phyloP scores from a whole-genome alignment of 2,329 filamentous ascomycete genomes.

The Aspergillus sp. region DNA sequence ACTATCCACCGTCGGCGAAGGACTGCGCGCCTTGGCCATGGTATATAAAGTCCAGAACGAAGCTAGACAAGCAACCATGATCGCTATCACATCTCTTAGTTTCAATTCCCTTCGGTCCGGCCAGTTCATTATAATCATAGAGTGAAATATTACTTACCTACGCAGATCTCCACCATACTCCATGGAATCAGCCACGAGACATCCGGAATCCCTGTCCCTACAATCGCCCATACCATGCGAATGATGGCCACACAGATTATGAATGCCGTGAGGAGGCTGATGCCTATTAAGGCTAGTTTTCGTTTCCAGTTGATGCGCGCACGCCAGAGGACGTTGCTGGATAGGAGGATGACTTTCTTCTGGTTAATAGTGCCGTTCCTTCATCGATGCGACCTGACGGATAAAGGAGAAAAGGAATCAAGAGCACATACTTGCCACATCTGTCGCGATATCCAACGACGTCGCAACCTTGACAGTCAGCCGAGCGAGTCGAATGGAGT shows the following conservation, averaged over 20 bases:
- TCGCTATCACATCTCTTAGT: neutral
- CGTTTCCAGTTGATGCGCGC: neutral
- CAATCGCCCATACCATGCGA: neutral
- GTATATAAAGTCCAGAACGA: conserved; percentile 10
- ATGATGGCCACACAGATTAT: conserved; percentile 5
- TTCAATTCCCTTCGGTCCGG: neutral
- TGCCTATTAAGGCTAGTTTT: conserved; percentile 5
- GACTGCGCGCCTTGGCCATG: neutral
- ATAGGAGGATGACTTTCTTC: conserved; percentile 4
- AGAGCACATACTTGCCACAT: conserved; percentile 7
- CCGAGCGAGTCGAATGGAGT: neutral
- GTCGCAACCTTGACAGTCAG: conserved; percentile 1
- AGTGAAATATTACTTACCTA: neutral
- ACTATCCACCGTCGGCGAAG: neutral
- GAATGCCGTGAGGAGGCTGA: conserved; percentile 8
- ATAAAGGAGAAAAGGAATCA: neutral
- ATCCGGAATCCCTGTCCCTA: neutral
- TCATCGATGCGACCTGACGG: neutral
- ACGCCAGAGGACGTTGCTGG: conserved; percentile 6
- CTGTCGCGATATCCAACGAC: conserved; percentile 3
- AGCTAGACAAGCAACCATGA: conserved; percentile 6
- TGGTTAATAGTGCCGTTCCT: no score
- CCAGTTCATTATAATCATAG: no score
- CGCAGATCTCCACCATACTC: conserved; percentile 7
- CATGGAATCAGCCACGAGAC: neutral